Conservation (phyloP, 2,329 filamentous ascomycete species). For the Calonectria henricotiae region DNA sequence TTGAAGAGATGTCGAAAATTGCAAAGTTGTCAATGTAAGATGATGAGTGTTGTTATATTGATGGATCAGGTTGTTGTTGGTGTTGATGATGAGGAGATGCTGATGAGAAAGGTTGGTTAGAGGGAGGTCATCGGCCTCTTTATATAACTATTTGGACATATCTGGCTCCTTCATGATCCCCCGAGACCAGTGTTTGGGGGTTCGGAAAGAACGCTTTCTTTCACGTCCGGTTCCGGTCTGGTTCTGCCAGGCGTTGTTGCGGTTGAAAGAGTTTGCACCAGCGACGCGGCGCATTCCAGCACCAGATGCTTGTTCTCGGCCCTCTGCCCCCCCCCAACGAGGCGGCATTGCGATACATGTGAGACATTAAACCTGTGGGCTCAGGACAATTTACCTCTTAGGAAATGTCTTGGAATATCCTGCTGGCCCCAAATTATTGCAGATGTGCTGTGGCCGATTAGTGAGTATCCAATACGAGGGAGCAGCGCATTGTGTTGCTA, state of each 20-base stretch:
- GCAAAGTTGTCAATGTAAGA: neutral
- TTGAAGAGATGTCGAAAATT: neutral
- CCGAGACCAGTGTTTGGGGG: neutral
- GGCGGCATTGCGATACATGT: neutral
- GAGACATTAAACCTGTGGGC: neutral
- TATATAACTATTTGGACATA: neutral
- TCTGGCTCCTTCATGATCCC: neutral
- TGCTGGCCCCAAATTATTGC: too few relatives aligned
- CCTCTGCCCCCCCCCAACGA: slow-evolving; percentile 1
- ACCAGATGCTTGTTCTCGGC: neutral
- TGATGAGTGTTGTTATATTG: neutral
- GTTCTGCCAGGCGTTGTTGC: neutral
- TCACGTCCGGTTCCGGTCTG: neutral
- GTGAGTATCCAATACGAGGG: neutral
- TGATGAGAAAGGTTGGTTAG: neutral
- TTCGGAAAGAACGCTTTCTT: neutral
- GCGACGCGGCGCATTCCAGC: slow-evolving; percentile 29
- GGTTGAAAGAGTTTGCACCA: slow-evolving; percentile 14
- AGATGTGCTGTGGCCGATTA: neutral
- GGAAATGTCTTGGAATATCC: neutral
- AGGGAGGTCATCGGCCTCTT: neutral
- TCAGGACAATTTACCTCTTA: neutral
- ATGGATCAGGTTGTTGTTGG: neutral
- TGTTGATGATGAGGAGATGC: neutral
- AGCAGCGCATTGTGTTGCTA: neutral